phyloP scores from a whole-genome alignment of 805 yeast species.

The Myxozyma sirexii region DNA sequence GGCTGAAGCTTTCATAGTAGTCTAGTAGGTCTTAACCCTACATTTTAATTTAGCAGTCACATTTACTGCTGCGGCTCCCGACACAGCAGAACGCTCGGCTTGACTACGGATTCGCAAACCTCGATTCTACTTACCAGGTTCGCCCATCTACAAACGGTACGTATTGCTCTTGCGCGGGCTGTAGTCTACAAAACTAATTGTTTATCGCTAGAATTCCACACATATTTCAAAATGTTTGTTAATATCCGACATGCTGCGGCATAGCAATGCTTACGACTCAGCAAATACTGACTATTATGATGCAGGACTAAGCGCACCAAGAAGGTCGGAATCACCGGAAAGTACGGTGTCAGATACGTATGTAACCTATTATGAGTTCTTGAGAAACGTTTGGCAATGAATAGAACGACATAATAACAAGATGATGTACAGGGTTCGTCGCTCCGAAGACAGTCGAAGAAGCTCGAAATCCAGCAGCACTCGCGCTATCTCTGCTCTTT shows the following conservation, averaged over 20 bases:
- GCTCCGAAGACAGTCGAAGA: slow-evolving; percentile 99
- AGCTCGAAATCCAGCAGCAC: slow-evolving; percentile 98
- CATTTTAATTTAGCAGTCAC: slow-evolving; percentile 9
- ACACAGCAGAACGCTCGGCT: background rate
- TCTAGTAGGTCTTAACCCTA: slow-evolving; percentile 16
- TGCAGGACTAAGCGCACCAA: slow-evolving; percentile 98
- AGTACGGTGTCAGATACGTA: slow-evolving; percentile 98
- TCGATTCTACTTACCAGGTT: slow-evolving; percentile 9
- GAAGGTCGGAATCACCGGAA: slow-evolving; percentile 99
- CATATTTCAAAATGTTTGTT: slow-evolving; percentile 17
- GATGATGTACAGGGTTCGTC: slow-evolving; percentile 76
- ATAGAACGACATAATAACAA: background rate
- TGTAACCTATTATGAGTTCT: slow-evolving; percentile 8
- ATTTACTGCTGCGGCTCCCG: background rate
- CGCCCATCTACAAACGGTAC: slow-evolving; percentile 12
- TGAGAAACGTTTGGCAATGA: background rate
- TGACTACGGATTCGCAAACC: background rate
- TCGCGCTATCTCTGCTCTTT: slow-evolving; percentile 98
- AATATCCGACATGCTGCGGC: background rate
- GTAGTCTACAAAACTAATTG: background rate
- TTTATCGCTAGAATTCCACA: slow-evolving; percentile 1
- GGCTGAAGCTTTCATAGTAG: no score
- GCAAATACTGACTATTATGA: background rate
- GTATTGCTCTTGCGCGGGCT: background rate
- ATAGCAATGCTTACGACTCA: background rate